These are phyloP conservation scores for Colletotrichum magnum DNA, from an alignment of 2,329 filamentous ascomycete genomes.

Conservation along the genomic window DNA sequence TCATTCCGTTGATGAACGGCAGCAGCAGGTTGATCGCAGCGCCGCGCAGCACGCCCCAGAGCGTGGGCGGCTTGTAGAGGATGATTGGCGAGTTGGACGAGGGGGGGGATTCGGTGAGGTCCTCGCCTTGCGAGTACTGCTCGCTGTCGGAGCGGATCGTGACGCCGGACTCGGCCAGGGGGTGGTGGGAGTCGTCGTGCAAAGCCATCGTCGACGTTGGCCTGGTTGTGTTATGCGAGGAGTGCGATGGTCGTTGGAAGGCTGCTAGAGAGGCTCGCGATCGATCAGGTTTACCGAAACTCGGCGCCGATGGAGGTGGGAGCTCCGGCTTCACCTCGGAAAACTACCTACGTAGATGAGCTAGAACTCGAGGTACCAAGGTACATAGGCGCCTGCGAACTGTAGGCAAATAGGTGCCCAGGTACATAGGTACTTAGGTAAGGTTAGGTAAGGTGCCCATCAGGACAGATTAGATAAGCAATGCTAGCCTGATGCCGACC, in stretches of 20 bases:
- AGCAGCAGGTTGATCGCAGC: constrained; percentile 96
- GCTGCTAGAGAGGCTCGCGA: neutral
- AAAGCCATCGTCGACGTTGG: constrained; percentile 63
- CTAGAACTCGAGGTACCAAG: too few relatives aligned
- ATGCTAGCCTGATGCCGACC: too few relatives aligned
- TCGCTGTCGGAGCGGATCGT: constrained; percentile 88
- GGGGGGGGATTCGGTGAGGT: constrained; percentile 71
- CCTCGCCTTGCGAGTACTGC: constrained; percentile 79
- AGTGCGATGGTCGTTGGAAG: neutral
- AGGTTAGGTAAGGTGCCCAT: neutral
- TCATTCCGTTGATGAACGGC: constrained; percentile 97
- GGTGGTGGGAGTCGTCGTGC: constrained; percentile 56
- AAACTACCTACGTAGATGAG: constrained; percentile 13
- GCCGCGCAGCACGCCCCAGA: constrained; percentile 88
- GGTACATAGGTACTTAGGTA: neutral
- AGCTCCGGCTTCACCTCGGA: constrained; percentile 39
- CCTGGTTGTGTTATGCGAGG: neutral
- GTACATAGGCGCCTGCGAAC: too few relatives aligned
- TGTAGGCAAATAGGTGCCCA: too few relatives aligned
- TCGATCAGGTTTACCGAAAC: constrained; percentile 30
- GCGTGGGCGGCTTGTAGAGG: constrained; percentile 88
- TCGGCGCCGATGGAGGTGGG: constrained; percentile 24
- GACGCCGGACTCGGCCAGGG: constrained; percentile 79
- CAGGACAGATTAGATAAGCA: constrained; percentile 24
- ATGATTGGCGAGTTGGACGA: constrained; percentile 79